phyloP scores from a whole-genome alignment of 352 stramenopile species.

The Saprolegnia parasitica region DNA sequence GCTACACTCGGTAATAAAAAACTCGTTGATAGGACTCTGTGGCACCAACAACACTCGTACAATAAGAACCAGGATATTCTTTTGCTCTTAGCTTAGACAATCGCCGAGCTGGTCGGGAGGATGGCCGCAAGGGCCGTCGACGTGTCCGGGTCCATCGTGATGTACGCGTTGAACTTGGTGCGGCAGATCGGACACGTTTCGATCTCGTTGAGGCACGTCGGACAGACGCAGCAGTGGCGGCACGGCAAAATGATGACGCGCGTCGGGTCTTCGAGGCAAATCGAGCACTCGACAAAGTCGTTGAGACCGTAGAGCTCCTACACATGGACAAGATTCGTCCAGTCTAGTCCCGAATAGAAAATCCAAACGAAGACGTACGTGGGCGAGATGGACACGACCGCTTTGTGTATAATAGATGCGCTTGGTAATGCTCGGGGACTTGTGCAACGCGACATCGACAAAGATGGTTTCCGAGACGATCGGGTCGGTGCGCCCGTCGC shows the following conservation, averaged over 20 bases:
- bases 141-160: constrained; percentile 3
- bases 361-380: constrained; percentile 9
- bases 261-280: constrained; percentile 51
- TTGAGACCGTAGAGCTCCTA: constrained; percentile 58
- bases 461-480: background rate
- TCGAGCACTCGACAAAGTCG: constrained; percentile 47
- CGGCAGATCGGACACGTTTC: constrained; percentile 69
- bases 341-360: background rate
- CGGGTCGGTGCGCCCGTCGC: background rate
- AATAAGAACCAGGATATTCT: too few relatives aligned
- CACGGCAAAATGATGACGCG: constrained; percentile 53
- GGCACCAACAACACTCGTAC: too few relatives aligned
- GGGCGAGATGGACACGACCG: background rate
- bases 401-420: background rate
- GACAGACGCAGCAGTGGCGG: constrained; percentile 61
- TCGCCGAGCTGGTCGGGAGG: background rate
- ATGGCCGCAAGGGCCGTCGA: background rate
- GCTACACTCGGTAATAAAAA: too few relatives aligned
- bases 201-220: constrained; percentile 59
- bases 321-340: background rate
- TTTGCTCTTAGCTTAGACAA: background rate
- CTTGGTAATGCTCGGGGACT: background rate
- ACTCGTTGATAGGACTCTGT: too few relatives aligned
- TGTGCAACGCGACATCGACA: background rate
- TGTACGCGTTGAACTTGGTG: constrained; percentile 52